A percentile compares a stretch with the other conserved stretches of the same genome.
Evolutionary conservation across 2,329 filamentous ascomycete species (phyloP).

Genomic region (Fusarium sp.): DNA sequence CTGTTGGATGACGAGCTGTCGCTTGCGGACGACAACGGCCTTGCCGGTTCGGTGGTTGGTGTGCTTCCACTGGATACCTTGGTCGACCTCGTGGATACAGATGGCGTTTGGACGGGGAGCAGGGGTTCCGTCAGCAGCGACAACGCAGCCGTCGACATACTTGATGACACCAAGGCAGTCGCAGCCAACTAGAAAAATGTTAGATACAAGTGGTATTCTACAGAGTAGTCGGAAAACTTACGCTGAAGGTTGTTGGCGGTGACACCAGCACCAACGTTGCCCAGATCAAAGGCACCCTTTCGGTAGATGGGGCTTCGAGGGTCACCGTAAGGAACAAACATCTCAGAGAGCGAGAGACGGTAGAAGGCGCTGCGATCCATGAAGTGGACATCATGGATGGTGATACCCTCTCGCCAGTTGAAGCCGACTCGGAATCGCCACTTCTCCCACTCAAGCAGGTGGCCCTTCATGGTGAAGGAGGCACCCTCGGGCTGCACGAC

Average conservation of each 20-base stretch:
- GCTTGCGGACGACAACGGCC: slow-evolving; percentile 64
- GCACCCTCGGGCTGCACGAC: slow-evolving; percentile 48
- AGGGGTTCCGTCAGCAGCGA: background rate
- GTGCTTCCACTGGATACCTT: slow-evolving; percentile 28
- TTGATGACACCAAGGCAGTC: slow-evolving; percentile 62
- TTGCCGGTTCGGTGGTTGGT: slow-evolving; percentile 43
- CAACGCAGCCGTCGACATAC: slow-evolving; percentile 15
- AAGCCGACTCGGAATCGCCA: slow-evolving; percentile 76
- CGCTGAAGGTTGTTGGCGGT: slow-evolving; percentile 74
- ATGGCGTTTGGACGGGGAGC: slow-evolving; percentile 17
- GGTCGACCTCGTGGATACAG: slow-evolving; percentile 26
- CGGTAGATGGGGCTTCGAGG: slow-evolving; percentile 71
- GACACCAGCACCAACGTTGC: slow-evolving; percentile 73
- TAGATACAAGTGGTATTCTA: background rate
- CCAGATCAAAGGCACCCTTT: slow-evolving; percentile 77
- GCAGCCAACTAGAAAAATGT: background rate
- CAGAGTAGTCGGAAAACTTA: slow-evolving; percentile 54
- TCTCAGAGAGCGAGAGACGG: slow-evolving; percentile 73
- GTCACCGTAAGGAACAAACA: slow-evolving; percentile 76
- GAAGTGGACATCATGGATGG: slow-evolving; percentile 55
- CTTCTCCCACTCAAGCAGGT: slow-evolving; percentile 66
- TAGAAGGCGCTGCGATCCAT: slow-evolving; percentile 74
- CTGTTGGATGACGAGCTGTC: slow-evolving; percentile 70
- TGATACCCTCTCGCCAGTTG: slow-evolving; percentile 73
- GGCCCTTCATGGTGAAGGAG: slow-evolving; percentile 57